phyloP scores from a whole-genome alignment of 2,329 filamentous ascomycete species.

The Cladosporium velox region DNA sequence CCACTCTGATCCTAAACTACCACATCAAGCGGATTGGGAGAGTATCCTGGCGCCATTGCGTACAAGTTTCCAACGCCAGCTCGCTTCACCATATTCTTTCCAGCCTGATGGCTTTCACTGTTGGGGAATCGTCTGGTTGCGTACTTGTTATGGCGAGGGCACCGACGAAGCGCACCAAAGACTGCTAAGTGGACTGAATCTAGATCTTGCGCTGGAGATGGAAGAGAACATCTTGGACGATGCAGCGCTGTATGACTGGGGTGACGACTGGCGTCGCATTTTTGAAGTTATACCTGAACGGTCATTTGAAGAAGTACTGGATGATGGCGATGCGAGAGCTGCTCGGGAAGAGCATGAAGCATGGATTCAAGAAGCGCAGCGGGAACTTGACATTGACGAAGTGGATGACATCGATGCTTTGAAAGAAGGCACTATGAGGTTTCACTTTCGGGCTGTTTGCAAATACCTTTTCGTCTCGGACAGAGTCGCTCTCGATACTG shows the following conservation, averaged over 20 bases:
- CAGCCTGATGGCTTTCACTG: background rate
- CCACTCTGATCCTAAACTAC: background rate
- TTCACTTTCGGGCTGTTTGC: background rate
- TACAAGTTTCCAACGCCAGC: slow-evolving; percentile 2
- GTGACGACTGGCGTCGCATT: slow-evolving; percentile 13
- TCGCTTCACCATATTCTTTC: slow-evolving; percentile 4
- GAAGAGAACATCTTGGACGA: slow-evolving; percentile 16
- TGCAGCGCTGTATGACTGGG: slow-evolving; percentile 1
- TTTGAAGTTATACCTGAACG: slow-evolving; percentile 14
- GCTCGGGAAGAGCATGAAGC: background rate
- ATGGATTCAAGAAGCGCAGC: background rate
- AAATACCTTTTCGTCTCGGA: slow-evolving; percentile 9
- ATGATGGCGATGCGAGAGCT: background rate
- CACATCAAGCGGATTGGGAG: background rate
- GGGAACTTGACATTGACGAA: background rate
- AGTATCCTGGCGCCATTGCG: background rate
- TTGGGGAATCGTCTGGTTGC: slow-evolving; percentile 12
- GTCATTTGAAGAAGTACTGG: slow-evolving; percentile 1
- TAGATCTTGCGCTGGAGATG: slow-evolving; percentile 9
- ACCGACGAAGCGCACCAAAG: slow-evolving; percentile 8
- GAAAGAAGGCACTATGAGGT: background rate
- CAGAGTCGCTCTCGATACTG: background rate
- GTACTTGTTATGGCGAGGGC: slow-evolving; percentile 15
- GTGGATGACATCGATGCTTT: background rate
- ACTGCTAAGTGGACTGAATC: background rate